Base-by-base conservation (phyloP, 768 basidiomycete genomes). In the Pleurotus cornucopiae region DNA sequence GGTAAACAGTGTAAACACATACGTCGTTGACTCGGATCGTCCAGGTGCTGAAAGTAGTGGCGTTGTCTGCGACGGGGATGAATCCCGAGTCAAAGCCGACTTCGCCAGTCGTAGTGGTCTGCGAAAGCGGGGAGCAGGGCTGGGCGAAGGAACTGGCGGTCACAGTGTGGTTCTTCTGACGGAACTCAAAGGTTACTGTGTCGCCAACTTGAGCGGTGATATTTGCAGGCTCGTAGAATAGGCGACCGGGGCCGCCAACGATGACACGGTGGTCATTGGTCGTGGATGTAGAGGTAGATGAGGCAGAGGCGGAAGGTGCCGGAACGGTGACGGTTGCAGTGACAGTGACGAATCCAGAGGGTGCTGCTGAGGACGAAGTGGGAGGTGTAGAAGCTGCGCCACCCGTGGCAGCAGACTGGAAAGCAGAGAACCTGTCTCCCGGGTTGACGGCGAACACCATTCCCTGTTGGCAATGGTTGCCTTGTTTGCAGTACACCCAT, bases 381-480 rank as follows among this genome's bases (percentile, higher is more conserved):
- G 71, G 7, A 6, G 68, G 49, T 2, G 69, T 54, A 2, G 60
- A 14, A 4, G 58, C 45, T 26, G 63, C 57, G 14, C 59, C 43
- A 14, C 69, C 78, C 46, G 71, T 74, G 9, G 83, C 84, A 16
- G 76, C 76, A 16, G 77, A 72, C 63, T 81, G 73, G 76, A 86
- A 86, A 3, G 77, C 76, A 4, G 71, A 65, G 57, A 85, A 77
- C 20, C 81, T 71, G 67, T 72, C 67, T 13, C 77, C 82, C 2
- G 84, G 79, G 64, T 88, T 88, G 61, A 86, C 69, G 21, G 83
- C 80, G 64, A 85, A 84, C 26, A 86, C 85, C 85, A 86, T 87
- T 13, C 84, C 83, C 48, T 66, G 62, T 34, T 71, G 66, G 56
- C 85, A 86, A 65, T 86, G 85, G 49, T 69, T 68, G 13, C 68